These are phyloP conservation scores for Beauveria varroae DNA, from an alignment of 2,329 filamentous ascomycete species.

Conservation along the genomic window DNA sequence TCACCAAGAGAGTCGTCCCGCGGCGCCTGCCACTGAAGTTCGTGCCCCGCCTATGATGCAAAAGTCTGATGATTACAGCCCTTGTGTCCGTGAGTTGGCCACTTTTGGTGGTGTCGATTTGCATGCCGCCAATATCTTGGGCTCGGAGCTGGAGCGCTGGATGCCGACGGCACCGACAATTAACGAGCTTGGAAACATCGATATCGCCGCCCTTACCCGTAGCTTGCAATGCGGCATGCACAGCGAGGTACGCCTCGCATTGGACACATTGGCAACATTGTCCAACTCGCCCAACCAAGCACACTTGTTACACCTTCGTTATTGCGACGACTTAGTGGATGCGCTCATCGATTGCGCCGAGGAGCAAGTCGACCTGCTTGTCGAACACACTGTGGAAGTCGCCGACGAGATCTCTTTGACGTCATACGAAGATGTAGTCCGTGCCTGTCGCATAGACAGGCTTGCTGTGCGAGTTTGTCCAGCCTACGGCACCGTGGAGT, in stretches of 20 bases:
- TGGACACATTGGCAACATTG: slow-evolving; percentile 73
- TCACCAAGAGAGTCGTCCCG: slow-evolving; percentile 25
- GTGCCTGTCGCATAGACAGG: slow-evolving; percentile 69
- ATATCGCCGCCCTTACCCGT: slow-evolving; percentile 82
- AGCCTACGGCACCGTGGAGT: slow-evolving; percentile 66
- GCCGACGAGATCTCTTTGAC: slow-evolving; percentile 78
- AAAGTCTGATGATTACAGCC: slow-evolving; percentile 47
- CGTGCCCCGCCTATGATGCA: slow-evolving; percentile 31
- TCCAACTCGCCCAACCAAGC: slow-evolving; percentile 53
- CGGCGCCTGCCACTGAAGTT: slow-evolving; percentile 14
- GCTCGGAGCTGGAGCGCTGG: slow-evolving; percentile 57
- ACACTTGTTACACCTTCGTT: slow-evolving; percentile 59
- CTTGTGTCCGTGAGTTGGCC: slow-evolving; percentile 46
- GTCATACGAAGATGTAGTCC: slow-evolving; percentile 80
- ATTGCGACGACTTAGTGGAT: slow-evolving; percentile 83
- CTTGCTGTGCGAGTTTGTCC: slow-evolving; percentile 64
- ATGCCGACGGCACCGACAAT: slow-evolving; percentile 70
- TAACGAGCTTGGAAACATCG: slow-evolving; percentile 76
- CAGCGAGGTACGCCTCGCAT: slow-evolving; percentile 78
- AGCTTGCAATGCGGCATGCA: slow-evolving; percentile 86
- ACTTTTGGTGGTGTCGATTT: slow-evolving; percentile 68
- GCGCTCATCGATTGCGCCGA: slow-evolving; percentile 85
- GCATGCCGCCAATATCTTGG: slow-evolving; percentile 54
- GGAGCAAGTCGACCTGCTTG: slow-evolving; percentile 76
- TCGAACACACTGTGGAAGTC: slow-evolving; percentile 75